Evolutionary conservation across 768 basidiomycete genomes (phyloP).

Genomic region (Tricholoma bakamatsutake): DNA sequence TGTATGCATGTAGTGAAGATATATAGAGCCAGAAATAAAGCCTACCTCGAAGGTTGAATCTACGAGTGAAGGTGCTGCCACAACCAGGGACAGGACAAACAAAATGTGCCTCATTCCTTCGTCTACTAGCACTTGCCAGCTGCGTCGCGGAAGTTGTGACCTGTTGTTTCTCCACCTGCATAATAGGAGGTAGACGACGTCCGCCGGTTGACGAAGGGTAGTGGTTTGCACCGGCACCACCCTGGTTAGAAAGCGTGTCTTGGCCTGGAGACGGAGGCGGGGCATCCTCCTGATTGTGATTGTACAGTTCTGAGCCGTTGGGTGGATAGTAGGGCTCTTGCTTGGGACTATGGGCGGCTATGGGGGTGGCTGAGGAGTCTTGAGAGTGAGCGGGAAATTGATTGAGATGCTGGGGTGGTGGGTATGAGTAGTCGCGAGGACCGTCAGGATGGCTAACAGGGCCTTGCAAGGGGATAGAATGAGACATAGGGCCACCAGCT

Average conservation of each 20-base stretch:
- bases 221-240: conserved; percentile 49
- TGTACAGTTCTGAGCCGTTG: conserved; percentile 46
- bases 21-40: conserved; percentile 2
- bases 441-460: conserved; percentile 38
- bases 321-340: conserved; percentile 44
- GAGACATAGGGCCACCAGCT: conserved; percentile 34
- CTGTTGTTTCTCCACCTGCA: conserved; percentile 90
- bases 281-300: conserved; percentile 36
- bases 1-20: conserved; percentile 1
- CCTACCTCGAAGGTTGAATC: conserved; percentile 81
- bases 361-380: conserved; percentile 19
- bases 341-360: conserved; percentile 26
- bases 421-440: conserved; percentile 36
- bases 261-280: conserved; percentile 27
- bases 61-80: conserved; percentile 94
- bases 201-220: conserved; percentile 48
- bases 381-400: conserved; percentile 30
- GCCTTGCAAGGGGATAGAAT: conserved; percentile 37
- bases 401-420: conserved; percentile 32
- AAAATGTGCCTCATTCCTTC: conserved; percentile 89
- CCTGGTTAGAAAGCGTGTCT: conserved; percentile 23
- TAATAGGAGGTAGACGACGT: conserved; percentile 69
- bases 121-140: conserved; percentile 81
- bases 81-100: conserved; percentile 93
- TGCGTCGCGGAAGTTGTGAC: conserved; percentile 95